A percentile compares a stretch with the other conserved stretches of the same genome.
These are phyloP conservation scores for Nectriaceae sp. DNA, from an alignment of 2,329 filamentous ascomycete genomes.

Conservation along the genomic window DNA sequence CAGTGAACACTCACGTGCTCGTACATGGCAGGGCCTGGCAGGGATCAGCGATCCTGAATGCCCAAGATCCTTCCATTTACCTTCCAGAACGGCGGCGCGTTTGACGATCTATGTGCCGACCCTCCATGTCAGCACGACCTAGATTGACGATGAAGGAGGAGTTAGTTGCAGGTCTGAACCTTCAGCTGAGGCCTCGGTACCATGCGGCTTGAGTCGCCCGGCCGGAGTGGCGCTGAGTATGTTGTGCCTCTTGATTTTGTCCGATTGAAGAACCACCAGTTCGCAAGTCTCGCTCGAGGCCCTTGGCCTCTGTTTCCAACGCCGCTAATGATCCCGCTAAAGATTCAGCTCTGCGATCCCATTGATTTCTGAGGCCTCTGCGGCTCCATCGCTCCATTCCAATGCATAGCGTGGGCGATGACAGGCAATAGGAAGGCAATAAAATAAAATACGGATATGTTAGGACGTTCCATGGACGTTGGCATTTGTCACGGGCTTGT, in stretches of 20 bases:
- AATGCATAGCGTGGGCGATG: constrained; percentile 1
- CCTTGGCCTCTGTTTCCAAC: background rate
- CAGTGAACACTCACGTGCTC: constrained; percentile 12
- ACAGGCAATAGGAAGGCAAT: constrained; percentile 1
- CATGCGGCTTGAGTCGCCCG: background rate
- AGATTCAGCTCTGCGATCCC: background rate
- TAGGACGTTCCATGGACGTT: constrained; percentile 10
- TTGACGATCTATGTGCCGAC: too few relatives aligned
- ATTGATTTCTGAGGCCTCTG: background rate
- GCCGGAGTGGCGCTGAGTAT: background rate
- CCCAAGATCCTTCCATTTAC: too few relatives aligned
- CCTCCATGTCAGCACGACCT: constrained; percentile 5
- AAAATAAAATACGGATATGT: constrained; percentile 8
- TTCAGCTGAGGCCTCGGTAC: constrained; percentile 2
- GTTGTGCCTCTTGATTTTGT: background rate
- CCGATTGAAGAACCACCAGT: background rate
- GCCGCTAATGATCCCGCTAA: background rate
- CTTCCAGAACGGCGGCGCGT: too few relatives aligned
- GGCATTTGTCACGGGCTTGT: constrained; percentile 17
- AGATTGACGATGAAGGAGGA: constrained; percentile 4
- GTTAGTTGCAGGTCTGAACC: background rate
- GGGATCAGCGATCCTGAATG: constrained; percentile 2
- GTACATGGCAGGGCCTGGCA: constrained; percentile 1
- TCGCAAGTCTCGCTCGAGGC: background rate
- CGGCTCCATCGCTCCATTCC: constrained; percentile 8